Evolutionary conservation across 306 rosid genomes (phyloP).

Genomic region (Castanea sativa): DNA sequence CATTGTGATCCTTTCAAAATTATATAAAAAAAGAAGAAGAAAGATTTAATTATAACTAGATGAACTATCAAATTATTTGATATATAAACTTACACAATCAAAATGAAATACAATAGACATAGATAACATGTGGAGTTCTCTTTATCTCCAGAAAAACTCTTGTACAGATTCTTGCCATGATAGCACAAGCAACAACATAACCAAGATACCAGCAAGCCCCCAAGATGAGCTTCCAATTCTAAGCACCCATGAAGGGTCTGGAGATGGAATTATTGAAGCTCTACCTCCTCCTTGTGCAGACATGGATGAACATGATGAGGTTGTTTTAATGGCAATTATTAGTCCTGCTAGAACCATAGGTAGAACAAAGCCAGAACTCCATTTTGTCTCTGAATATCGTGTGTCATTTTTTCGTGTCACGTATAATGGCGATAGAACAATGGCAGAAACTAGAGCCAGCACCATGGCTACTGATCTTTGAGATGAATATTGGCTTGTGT

Average conservation of each 20-base stretch:
- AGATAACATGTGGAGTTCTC: not conserved
- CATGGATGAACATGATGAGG: constrained; percentile 41
- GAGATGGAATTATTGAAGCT: constrained; percentile 41
- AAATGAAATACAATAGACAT: not conserved
- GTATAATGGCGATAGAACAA: constrained; percentile 66
- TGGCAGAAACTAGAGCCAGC: constrained; percentile 63
- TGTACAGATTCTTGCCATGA: constrained; percentile 68
- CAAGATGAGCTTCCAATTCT: constrained; percentile 74
- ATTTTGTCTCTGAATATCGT: constrained; percentile 51
- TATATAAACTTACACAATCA: not conserved
- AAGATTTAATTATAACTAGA: not conserved
- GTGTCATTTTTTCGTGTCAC: constrained; percentile 28
- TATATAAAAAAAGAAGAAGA: not conserved
- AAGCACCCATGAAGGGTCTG: constrained; percentile 74
- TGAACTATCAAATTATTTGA: constrained; percentile 6
- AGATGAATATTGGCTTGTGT: constrained; percentile 47
- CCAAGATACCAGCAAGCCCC: constrained; percentile 71
- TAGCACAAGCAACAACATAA: constrained; percentile 68
- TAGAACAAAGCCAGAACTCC: constrained; percentile 71
- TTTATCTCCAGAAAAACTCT: constrained; percentile 70
- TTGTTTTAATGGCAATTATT: constrained; percentile 64
- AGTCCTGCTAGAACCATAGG: constrained; percentile 82
- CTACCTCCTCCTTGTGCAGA: constrained; percentile 23
- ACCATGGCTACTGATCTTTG: constrained; percentile 74
- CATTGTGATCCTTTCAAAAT: too few species aligned